Conservation (phyloP, 768 basidiomycete genomes). For the Boletus rubescentipes region DNA sequence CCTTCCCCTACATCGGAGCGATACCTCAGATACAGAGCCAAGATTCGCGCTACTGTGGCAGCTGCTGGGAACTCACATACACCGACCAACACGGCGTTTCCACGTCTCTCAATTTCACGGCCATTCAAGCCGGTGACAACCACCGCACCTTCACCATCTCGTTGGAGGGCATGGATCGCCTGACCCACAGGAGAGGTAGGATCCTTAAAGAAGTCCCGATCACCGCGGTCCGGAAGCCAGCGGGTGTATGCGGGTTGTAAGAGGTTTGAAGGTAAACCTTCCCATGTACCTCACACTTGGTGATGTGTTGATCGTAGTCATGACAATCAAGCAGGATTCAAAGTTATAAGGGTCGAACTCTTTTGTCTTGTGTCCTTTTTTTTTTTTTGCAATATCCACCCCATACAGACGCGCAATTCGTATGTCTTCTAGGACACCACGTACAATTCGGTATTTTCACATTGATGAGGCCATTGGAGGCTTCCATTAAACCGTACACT, state of each 20-base stretch:
- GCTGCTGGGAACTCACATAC: conserved; percentile 59
- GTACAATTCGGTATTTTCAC: neutral
- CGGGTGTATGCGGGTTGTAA: conserved; percentile 11
- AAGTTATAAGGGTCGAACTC: neutral
- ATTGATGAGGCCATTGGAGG: neutral
- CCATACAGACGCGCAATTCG: neutral
- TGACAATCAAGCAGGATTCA: neutral
- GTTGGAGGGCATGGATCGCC: conserved; percentile 33
- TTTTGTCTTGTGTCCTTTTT: neutral
- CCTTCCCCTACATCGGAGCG: conserved; percentile 50
- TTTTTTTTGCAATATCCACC: neutral
- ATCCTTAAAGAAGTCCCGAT: conserved; percentile 27
- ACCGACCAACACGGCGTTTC: conserved; percentile 27
- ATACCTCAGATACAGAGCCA: conserved; percentile 48
- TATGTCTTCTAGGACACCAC: neutral
- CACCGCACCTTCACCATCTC: conserved; percentile 37
- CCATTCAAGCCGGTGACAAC: conserved; percentile 46
- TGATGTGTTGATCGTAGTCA: neutral
- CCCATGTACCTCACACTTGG: neutral
- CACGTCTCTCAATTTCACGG: conserved; percentile 47
- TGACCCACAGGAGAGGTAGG: conserved; percentile 32
- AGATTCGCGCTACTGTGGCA: conserved; percentile 54
- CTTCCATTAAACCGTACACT: neutral
- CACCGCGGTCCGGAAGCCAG: conserved; percentile 19
- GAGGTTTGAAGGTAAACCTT: neutral